Evolutionary conservation across 75 land plant genomes (phyloP).

Genomic region (Pinus taeda): DNA sequence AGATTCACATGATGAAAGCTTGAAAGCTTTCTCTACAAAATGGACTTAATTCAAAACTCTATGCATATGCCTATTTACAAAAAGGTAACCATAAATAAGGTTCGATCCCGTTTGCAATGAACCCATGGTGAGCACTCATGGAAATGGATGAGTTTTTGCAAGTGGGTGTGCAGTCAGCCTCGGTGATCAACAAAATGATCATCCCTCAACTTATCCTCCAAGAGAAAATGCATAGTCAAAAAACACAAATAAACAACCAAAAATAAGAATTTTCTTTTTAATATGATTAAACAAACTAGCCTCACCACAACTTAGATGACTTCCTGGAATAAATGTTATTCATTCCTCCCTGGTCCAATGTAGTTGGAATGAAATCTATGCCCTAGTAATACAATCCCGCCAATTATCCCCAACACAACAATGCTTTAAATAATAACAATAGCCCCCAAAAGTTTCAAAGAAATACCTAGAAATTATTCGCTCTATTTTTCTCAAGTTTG

Average conservation of each 20-base stretch:
- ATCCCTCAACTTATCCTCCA: not conserved
- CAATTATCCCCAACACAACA: not conserved
- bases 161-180: too few species aligned
- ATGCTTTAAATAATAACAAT: not conserved
- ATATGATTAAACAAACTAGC: not conserved
- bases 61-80: too few species aligned
- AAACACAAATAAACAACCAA: not conserved
- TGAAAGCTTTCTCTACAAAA: too few species aligned
- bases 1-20: too few species aligned
- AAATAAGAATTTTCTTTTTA: not conserved
- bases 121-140: too few species aligned
- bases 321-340: conserved; percentile 66
- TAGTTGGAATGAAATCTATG: not conserved
- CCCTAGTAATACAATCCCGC: not conserved
- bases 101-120: too few species aligned
- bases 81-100: too few species aligned
- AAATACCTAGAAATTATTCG: not conserved
- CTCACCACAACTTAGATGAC: conserved; percentile 22
- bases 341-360: conserved; percentile 21
- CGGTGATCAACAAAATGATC: not conserved
- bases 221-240: not conserved
- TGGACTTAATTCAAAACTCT: too few species aligned
- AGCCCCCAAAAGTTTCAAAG: not conserved
- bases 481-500: too few species aligned
- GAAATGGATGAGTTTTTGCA: too few species aligned